Conservation (phyloP, 2,329 filamentous ascomycete species). For the Geosmithia putterillii region DNA sequence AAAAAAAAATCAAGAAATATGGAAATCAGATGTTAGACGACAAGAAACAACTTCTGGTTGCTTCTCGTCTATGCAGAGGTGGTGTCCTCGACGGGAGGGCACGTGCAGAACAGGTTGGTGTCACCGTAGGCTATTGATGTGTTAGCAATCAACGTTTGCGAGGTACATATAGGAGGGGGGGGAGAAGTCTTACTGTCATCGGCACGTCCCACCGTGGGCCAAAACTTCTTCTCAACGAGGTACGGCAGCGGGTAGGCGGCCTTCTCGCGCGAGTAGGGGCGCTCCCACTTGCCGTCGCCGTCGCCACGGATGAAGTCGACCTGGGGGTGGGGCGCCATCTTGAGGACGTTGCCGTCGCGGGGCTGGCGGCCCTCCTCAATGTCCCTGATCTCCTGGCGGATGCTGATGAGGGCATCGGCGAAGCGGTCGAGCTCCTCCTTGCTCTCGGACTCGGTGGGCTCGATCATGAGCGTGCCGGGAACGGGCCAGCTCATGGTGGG, state of each 20-base stretch:
- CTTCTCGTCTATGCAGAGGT: not conserved
- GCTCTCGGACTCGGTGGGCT: slow-evolving; percentile 88
- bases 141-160: not conserved
- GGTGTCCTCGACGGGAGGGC: slow-evolving; percentile 62
- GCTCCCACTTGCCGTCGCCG: slow-evolving; percentile 53
- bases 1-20: not conserved
- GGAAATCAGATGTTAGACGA: not conserved
- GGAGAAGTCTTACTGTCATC: slow-evolving; percentile 60
- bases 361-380: slow-evolving; percentile 71
- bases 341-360: slow-evolving; percentile 69
- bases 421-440: slow-evolving; percentile 90
- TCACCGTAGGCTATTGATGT: slow-evolving; percentile 60
- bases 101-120: slow-evolving; percentile 89
- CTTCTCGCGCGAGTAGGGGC: slow-evolving; percentile 68
- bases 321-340: slow-evolving; percentile 79
- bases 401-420: slow-evolving; percentile 78
- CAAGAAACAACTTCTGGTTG: not conserved
- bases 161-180: not conserved
- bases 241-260: slow-evolving; percentile 79
- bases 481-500: slow-evolving; percentile 97
- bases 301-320: slow-evolving; percentile 59
- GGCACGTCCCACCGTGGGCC: slow-evolving; percentile 76
- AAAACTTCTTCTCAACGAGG: slow-evolving; percentile 93
- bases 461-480: slow-evolving; percentile 92
- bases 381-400: slow-evolving; percentile 68